Conservation (phyloP, 2,329 filamentous ascomycete genomes). For the Talaromyces sp. region DNA sequence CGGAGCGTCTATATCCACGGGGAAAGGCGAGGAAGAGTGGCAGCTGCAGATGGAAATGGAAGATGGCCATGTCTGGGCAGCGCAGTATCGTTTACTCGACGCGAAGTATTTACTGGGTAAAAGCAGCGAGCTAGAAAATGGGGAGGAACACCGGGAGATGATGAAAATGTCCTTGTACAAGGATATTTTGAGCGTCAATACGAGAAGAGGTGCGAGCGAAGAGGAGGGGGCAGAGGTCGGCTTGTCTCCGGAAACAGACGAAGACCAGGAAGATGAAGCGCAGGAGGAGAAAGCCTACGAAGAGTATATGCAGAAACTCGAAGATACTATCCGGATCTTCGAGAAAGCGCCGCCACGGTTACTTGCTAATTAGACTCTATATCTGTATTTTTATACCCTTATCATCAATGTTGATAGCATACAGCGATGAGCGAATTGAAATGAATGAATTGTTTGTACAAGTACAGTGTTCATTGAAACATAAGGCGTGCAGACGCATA, state of each 20-base stretch:
- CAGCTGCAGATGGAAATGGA: slow-evolving; percentile 18
- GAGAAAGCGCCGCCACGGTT: slow-evolving; percentile 20
- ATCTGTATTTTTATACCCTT: background rate
- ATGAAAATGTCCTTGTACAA: slow-evolving; percentile 16
- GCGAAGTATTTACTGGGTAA: slow-evolving; percentile 14
- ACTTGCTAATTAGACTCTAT: background rate
- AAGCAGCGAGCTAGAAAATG: slow-evolving; percentile 5
- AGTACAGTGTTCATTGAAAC: background rate
- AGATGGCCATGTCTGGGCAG: slow-evolving; percentile 23
- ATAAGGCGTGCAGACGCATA: background rate
- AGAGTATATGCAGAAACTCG: slow-evolving; percentile 18
- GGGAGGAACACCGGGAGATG: background rate
- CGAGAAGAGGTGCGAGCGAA: slow-evolving; percentile 6
- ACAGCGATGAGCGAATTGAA: background rate
- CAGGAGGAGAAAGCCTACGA: slow-evolving; percentile 14
- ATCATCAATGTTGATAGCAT: background rate
- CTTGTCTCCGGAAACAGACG: background rate
- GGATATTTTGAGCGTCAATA: slow-evolving; percentile 18
- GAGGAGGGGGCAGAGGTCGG: background rate
- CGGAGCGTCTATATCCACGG: slow-evolving; percentile 18
- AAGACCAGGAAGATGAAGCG: background rate
- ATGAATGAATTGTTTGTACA: background rate
- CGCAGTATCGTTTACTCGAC: slow-evolving; percentile 20
- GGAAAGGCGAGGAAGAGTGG: slow-evolving; percentile 15
- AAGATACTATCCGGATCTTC: slow-evolving; percentile 18